phyloP scores from a whole-genome alignment of 768 basidiomycete genomes.

The Aureoboletus auriporus region DNA sequence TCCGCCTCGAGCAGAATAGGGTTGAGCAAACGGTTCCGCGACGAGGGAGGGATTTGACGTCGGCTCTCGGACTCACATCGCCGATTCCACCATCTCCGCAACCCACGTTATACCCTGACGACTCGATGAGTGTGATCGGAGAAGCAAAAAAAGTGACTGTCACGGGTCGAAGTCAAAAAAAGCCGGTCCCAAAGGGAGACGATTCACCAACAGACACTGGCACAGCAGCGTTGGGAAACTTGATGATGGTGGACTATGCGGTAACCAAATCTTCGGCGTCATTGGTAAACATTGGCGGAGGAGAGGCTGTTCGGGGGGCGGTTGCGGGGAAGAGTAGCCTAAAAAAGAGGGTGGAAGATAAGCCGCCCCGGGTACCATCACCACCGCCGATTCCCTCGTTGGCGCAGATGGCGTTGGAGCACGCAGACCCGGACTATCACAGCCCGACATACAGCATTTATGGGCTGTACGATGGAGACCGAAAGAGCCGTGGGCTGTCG shows the following conservation, averaged over 20 bases:
- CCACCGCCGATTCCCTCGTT: slow-evolving; percentile 71
- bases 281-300: slow-evolving; percentile 28
- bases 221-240: slow-evolving; percentile 48
- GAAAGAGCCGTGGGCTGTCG: slow-evolving; percentile 43
- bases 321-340: slow-evolving; percentile 20
- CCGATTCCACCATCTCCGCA: slow-evolving; percentile 49
- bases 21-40: slow-evolving; percentile 41
- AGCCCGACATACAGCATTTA: slow-evolving; percentile 85
- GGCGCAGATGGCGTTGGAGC: slow-evolving; percentile 69
- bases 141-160: slow-evolving; percentile 27
- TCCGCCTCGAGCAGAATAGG: slow-evolving; percentile 16
- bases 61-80: slow-evolving; percentile 35
- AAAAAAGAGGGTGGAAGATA: slow-evolving; percentile 45
- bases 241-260: slow-evolving; percentile 62
- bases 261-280: slow-evolving; percentile 34
- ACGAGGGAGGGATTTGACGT: slow-evolving; percentile 38
- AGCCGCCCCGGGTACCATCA: slow-evolving; percentile 75
- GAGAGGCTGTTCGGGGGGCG: slow-evolving; percentile 19
- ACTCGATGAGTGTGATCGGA: slow-evolving; percentile 61
- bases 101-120: slow-evolving; percentile 67
- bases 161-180: slow-evolving; percentile 30
- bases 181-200: slow-evolving; percentile 25
- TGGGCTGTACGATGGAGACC: slow-evolving; percentile 62
- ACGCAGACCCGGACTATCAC: slow-evolving; percentile 60
- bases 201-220: slow-evolving; percentile 36